Conservation (phyloP, 2,329 filamentous ascomycete genomes). For the Verticillium nubilum region DNA sequence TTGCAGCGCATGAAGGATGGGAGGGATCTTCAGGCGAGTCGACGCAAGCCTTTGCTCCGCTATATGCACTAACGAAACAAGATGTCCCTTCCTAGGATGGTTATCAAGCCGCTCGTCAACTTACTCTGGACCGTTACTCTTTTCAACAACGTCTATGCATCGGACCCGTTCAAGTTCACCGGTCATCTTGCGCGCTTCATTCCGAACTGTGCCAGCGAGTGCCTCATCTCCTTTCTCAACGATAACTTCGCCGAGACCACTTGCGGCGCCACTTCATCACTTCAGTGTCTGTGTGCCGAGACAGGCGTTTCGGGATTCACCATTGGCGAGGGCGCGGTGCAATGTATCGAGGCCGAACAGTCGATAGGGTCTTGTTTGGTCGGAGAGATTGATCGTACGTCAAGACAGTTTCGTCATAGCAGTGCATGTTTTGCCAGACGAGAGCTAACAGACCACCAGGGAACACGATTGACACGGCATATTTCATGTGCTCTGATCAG, state of each 20-base stretch:
- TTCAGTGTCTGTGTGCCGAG: slow-evolving; percentile 60
- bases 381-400: slow-evolving; percentile 22
- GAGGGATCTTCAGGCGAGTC: slow-evolving; percentile 9
- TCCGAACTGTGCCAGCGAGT: slow-evolving; percentile 55
- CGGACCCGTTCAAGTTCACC: slow-evolving; percentile 24
- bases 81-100: slow-evolving; percentile 40
- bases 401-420: no score
- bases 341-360: slow-evolving; percentile 56
- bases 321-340: slow-evolving; percentile 64
- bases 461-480: slow-evolving; percentile 38
- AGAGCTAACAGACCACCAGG: neutral
- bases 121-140: slow-evolving; percentile 24
- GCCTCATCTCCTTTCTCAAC: slow-evolving; percentile 58
- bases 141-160: slow-evolving; percentile 17
- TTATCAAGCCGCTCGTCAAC: slow-evolving; percentile 24
- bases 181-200: slow-evolving; percentile 36
- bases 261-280: slow-evolving; percentile 44
- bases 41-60: neutral
- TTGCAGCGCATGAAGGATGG: slow-evolving; percentile 14
- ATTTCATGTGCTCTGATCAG: slow-evolving; percentile 51
- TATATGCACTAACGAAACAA: slow-evolving; percentile 12
- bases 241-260: slow-evolving; percentile 46
- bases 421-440: no score
- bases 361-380: slow-evolving; percentile 45
- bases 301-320: slow-evolving; percentile 58